Evolutionary conservation across 768 basidiomycete species (phyloP), one percentile per base, ranked within the genome.

Genomic region (Solioccasus polychromus): DNA sequence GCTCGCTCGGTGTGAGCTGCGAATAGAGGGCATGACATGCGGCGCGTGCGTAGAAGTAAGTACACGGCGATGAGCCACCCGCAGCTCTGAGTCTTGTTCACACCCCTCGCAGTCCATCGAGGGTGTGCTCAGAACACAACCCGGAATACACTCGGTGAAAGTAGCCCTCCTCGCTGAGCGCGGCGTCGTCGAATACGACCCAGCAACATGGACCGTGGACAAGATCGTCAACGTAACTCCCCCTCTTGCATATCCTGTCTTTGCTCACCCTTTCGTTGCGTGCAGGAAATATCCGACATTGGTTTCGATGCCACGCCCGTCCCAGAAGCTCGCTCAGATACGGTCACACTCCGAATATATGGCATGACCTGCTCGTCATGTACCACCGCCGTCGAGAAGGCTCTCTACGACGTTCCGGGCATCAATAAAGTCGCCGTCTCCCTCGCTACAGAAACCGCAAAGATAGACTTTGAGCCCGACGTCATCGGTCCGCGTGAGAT

Each of bases 111-210:
- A 91, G 85, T 80, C 88, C 12, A 93, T 94, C 45, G 92, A 95
- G 62, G 80, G 83, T 31, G 86, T 87, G 73, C 77, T 95, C 18
- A 74, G 83, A 58, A 73, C 72, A 15, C 90, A 94, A 63, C 70
- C 81, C n/a, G 96, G 96, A n/a, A 93, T 99, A 40, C 69, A 82
- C 50, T 88, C 85, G 10, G 70, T 96, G 50, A 92, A 92, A 61
- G 93, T 99, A n/a, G 94, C 94, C 19, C 77, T 99, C n/a, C 77
- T 99, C 20, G 92, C 96, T 11, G 95, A 99, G 66, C 83, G 95
- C 12, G 95, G 85, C 4, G 77, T 91, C 36, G 71, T 99, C 52
- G 92, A 95, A 63, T 99, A 87, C 58, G 92, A 98, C 57, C 81
- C 89, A 2, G 59, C 70, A 0, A 60, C 70, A n/a, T 99, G 96